Percentiles rank a stretch among this genome's conserved stretches.
phyloP scores from a whole-genome alignment of 306 rosid species.

The Dicorynia guianensis region DNA sequence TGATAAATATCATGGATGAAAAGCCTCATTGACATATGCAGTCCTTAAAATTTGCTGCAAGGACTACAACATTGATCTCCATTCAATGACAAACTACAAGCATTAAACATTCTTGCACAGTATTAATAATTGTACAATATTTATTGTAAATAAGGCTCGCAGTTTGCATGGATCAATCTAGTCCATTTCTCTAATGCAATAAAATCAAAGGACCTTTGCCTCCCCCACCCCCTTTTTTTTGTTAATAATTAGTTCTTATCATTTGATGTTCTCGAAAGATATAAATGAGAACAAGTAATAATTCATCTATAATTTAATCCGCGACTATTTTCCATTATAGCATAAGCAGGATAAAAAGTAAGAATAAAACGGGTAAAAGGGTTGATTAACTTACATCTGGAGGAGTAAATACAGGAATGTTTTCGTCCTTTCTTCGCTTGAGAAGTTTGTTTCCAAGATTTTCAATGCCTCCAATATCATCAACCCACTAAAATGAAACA shows the following conservation, averaged over 20 bases:
- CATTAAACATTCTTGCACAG: slow-evolving; percentile 20
- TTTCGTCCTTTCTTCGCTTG: slow-evolving; percentile 63
- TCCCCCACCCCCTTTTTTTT: neutral
- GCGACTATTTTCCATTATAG: slow-evolving; percentile 20
- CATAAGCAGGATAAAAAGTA: slow-evolving; percentile 29
- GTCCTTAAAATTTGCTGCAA: neutral
- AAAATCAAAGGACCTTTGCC: neutral
- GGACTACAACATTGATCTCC: slow-evolving; percentile 6
- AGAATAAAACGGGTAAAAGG: slow-evolving; percentile 21
- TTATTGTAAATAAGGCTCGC: too few species aligned
- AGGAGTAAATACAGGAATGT: slow-evolving; percentile 83
- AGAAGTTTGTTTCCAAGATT: slow-evolving; percentile 72
- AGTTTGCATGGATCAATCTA: slow-evolving; percentile 10
- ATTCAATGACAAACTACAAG: slow-evolving; percentile 14
- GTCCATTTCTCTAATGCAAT: slow-evolving; percentile 1
- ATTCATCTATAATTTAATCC: slow-evolving; percentile 28
- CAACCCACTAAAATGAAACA: slow-evolving; percentile 75
- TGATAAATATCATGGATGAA: neutral
- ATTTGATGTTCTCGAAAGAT: slow-evolving; percentile 9
- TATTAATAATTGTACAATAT: slow-evolving; percentile 1
- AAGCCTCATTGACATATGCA: neutral
- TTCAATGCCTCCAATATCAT: slow-evolving; percentile 87
- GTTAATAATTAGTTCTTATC: slow-evolving; percentile 18
- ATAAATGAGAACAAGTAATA: slow-evolving; percentile 25
- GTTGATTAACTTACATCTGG: slow-evolving; percentile 67